These are phyloP conservation scores for Pyrenochaeta sp. DNA, from an alignment of 2,329 filamentous ascomycete genomes.

Conservation along the genomic window DNA sequence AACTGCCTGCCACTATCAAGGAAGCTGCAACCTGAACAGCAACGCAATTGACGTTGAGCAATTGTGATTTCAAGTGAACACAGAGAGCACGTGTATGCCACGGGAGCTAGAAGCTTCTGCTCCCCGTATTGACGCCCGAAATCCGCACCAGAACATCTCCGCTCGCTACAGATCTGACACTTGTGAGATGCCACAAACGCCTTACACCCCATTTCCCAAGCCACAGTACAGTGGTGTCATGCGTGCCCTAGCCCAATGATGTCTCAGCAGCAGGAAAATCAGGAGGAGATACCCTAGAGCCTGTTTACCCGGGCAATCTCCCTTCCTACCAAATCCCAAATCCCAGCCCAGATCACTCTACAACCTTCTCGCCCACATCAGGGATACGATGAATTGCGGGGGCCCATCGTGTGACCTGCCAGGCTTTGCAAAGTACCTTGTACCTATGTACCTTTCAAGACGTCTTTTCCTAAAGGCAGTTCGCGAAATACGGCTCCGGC, in stretches of 20 bases:
- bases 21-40: neutral
- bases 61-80: neutral
- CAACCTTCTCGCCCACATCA: constrained; percentile 16
- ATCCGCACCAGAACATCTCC: neutral
- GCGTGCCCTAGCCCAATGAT: constrained; percentile 3
- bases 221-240: constrained; percentile 3
- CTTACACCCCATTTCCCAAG: constrained; percentile 3
- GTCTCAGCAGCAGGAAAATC: constrained; percentile 13
- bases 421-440: neutral
- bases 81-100: neutral
- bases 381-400: constrained; percentile 1
- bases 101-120: neutral
- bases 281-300: constrained; percentile 2
- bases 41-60: neutral
- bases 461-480: neutral
- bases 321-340: neutral
- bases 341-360: constrained; percentile 7
- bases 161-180: constrained; percentile 7
- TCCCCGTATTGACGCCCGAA: neutral
- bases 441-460: neutral
- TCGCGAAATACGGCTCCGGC: neutral
- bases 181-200: neutral
- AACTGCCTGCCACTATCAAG: neutral
- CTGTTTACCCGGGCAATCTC: constrained; percentile 8
- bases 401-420: neutral